Percentiles rank a stretch among this genome's conserved stretches.
Conservation (phyloP, 257 asterid genomes). For the Lithospermum erythrorhizon region DNA sequence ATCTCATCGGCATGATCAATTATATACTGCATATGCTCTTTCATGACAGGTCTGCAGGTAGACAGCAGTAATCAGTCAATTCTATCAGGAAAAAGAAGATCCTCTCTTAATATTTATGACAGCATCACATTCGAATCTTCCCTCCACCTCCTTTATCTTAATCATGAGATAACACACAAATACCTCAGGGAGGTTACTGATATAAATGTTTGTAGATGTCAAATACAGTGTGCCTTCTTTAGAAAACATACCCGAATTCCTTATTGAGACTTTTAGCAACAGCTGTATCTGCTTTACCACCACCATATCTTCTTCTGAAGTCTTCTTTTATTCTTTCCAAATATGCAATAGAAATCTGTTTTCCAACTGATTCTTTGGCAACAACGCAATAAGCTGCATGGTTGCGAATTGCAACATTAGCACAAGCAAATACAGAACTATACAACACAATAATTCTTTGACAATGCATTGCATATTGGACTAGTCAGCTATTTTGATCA, state of each 20-base stretch:
- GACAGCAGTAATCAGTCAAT: neutral
- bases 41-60: slow-evolving; percentile 55
- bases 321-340: slow-evolving; percentile 81
- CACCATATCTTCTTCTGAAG: slow-evolving; percentile 85
- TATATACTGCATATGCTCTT: slow-evolving; percentile 90
- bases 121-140: neutral
- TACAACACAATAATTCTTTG: neutral
- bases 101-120: neutral
- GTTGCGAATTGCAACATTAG: slow-evolving; percentile 1
- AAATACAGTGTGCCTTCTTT: neutral
- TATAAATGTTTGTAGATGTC: no score
- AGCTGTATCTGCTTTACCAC: slow-evolving; percentile 90
- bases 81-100: neutral
- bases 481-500: no score
- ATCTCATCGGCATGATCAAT: slow-evolving; percentile 86
- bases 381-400: slow-evolving; percentile 85
- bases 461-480: neutral
- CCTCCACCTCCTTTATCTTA: neutral
- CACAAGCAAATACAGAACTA: neutral
- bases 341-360: slow-evolving; percentile 78
- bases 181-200: no score
- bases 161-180: no score
- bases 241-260: slow-evolving; percentile 63
- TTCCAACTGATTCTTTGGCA: slow-evolving; percentile 83
- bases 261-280: slow-evolving; percentile 80